Base-by-base conservation (phyloP, 1,284 basidiomycete genomes). In the Rhodotorula sp. region DNA sequence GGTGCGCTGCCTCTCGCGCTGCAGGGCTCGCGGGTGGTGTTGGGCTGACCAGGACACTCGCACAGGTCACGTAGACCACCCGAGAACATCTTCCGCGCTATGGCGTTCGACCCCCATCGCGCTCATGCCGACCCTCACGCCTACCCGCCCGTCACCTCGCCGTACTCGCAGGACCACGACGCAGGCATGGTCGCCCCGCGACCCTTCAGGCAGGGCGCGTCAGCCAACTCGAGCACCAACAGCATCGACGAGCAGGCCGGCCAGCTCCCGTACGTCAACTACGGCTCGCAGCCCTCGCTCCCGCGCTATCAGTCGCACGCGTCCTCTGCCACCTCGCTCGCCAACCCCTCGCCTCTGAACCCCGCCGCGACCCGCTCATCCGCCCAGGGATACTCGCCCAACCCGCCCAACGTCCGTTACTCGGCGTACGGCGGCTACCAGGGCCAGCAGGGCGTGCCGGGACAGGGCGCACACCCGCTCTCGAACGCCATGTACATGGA, bases 401-500 rank as follows among this genome's bases (percentile, higher is more conserved):
- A 72, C 65, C 62, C 68, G 26, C 65, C 64, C 26, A 65, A 65
- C 60, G 54, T 47, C 48, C 67, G 70, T 30, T 67, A 52, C 59
- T 69, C 70, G 61, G 50, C 59, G 40, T 60, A 69, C 64, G 65
- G 65, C 22, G 40, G 40, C 9, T 60, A 69, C 48, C 59, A 52
- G 47, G n/a, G 52, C 48, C 57, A 54, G 53, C 59, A 47, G 30
- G 51, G 44, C 18, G 26, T 16, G 15, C 40, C 60, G 2, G 65
- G 59, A 5, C 47, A 26, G 37, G 65, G 63, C 31, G 58, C 76
- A 8, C 77, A 78, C 65, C 77, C 77, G 26, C 72, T 78, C 46
- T 72, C 71, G 15, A 72, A 78, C 66, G 71, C 75, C 63, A 70
- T 77, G 66, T 77, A 76, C 68, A 71, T 73, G 57, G 77, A 78